Evolutionary conservation across 495 filamentous ascomycete species (phyloP).

Genomic region (Wilcoxina mikolae): DNA sequence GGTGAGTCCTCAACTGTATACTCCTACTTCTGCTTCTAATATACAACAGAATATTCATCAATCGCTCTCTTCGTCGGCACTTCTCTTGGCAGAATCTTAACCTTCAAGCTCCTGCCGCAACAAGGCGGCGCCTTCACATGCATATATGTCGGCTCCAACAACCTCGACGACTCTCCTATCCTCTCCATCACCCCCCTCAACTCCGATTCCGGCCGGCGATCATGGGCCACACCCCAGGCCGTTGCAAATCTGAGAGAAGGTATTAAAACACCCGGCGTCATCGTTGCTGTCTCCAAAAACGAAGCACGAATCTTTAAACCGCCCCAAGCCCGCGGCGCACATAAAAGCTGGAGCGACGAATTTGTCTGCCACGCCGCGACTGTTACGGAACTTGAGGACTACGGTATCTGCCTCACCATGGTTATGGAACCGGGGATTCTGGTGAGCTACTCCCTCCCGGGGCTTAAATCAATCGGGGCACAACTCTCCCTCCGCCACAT

Average conservation of each 20-base stretch:
- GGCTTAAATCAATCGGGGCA: conserved; percentile 66
- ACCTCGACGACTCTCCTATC: conserved; percentile 41
- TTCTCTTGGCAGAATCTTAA: conserved; percentile 62
- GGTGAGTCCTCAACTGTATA: conserved; percentile 24
- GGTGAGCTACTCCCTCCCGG: conserved; percentile 71
- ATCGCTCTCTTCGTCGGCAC: conserved; percentile 88
- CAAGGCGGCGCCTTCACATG: conserved; percentile 56
- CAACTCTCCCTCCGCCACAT: background rate
- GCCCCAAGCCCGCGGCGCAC: conserved; percentile 60
- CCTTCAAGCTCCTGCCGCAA: conserved; percentile 75
- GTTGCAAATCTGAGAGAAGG: conserved; percentile 62
- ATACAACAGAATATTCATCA: conserved; percentile 60
- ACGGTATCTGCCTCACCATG: conserved; percentile 63
- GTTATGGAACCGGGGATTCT: conserved; percentile 67
- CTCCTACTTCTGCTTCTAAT: conserved; percentile 14
- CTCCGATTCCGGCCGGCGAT: background rate
- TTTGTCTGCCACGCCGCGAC: conserved; percentile 62
- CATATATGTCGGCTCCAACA: conserved; percentile 48
- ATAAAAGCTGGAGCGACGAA: conserved; percentile 66
- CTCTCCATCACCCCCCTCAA: conserved; percentile 4
- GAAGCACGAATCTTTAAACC: conserved; percentile 51
- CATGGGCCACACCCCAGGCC: conserved; percentile 44
- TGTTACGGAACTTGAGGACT: conserved; percentile 54
- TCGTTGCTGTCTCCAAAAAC: conserved; percentile 46
- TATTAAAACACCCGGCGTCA: conserved; percentile 16